These are phyloP conservation scores for Dendrostoma leiphaemia DNA, from an alignment of 2,329 filamentous ascomycete genomes.

Conservation along the genomic window DNA sequence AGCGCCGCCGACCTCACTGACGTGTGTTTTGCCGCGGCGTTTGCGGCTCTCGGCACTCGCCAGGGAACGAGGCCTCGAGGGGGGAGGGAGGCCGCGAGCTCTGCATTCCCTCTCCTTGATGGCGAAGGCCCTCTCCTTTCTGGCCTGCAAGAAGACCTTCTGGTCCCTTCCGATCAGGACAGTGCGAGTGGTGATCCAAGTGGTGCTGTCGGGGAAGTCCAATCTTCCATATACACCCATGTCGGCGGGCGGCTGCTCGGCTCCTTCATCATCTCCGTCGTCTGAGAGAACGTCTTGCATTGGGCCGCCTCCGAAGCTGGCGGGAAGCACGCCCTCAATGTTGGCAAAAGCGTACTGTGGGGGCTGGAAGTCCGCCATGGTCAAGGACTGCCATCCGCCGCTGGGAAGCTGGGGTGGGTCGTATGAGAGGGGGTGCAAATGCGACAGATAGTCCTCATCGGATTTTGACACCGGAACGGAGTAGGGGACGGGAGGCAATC, in stretches of 20 bases:
- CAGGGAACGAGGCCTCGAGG: slow-evolving; percentile 38
- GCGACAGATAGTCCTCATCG: no score
- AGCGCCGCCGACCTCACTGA: slow-evolving; percentile 69
- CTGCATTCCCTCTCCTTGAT: slow-evolving; percentile 46
- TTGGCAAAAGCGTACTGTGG: not conserved
- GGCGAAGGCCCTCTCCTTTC: slow-evolving; percentile 47
- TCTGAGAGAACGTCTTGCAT: no score
- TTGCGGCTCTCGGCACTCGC: slow-evolving; percentile 41
- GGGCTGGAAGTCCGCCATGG: no score
- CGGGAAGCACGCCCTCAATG: no score
- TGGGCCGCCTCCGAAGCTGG: no score
- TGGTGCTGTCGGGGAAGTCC: slow-evolving; percentile 14
- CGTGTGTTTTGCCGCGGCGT: slow-evolving; percentile 62
- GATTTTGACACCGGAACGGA: no score
- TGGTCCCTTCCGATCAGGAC: slow-evolving; percentile 18
- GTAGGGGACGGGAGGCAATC: no score
- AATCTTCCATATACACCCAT: slow-evolving; percentile 1
- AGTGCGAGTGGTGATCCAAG: slow-evolving; percentile 14
- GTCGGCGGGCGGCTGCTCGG: not conserved
- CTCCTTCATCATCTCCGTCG: not conserved
- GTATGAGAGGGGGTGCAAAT: no score
- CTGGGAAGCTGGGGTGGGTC: no score
- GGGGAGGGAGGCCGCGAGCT: slow-evolving; percentile 47
- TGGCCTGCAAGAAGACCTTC: slow-evolving; percentile 42
- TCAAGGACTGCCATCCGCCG: no score